Evolutionary conservation across 495 filamentous ascomycete genomes (phyloP), one percentile per base, ranked within the genome.

Genomic region (Stereocaulon alpinum): DNA sequence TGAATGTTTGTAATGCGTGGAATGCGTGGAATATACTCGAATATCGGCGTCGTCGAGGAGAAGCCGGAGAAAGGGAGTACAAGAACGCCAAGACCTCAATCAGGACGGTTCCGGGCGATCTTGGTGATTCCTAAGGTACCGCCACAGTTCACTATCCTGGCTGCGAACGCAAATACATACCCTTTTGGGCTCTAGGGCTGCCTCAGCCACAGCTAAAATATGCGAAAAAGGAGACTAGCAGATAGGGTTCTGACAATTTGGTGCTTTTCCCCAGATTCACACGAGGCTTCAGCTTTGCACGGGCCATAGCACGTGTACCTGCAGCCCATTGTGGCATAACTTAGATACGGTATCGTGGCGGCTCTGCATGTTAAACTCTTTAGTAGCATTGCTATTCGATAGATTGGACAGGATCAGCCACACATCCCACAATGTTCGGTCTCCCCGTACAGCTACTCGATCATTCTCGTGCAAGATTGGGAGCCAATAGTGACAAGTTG

Each of bases 271-370:
- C 52, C 52, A 24, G 32, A 55, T 30, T 40, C 34, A 14, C 27
- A 43, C 12, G 24, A 55, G 52, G 52, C 52, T 55, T 42, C 34
- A 55, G 52, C 37, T 42, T 55, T n/a, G 52, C 52, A 55, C 52
- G 52, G 20, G 12, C 37, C 34, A 27, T 24, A 27, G 18, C 34
- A 55, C 52, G 52, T 55, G 52, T 55, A 55, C 52, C 52, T 55
- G 52, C 52, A 30, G 49, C 49, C n/a, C n/a, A n/a, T 37, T 52
- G 30, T 15, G 14, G 14, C 49, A 11, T 37, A 20, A n/a, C n/a
- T n/a, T n/a, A n/a, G n/a, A n/a, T n/a, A n/a, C n/a, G 49, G n/a
- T n/a, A 17, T 12, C 15, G 29, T 52, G 1, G 49, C 49, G 29
- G 49, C 17, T 37, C 49, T 12, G 24, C 18, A 52, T 52, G 27